Conservation (phyloP, 768 basidiomycete genomes). For the Agrocybe praecox region DNA sequence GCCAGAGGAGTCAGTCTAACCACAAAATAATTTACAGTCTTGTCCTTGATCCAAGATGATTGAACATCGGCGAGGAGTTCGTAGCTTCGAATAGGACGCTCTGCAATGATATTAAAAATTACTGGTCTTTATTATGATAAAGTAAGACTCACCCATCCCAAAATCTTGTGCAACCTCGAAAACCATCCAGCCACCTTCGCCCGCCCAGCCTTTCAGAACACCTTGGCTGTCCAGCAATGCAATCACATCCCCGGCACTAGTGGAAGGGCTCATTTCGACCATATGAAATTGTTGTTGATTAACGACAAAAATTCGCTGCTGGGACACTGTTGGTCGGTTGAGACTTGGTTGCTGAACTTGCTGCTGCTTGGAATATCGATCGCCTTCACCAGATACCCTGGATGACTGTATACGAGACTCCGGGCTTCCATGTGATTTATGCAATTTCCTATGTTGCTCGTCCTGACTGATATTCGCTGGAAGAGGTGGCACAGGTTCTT, state of each 20-base stretch:
- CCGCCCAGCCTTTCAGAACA: conserved; percentile 59
- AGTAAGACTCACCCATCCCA: conserved; percentile 75
- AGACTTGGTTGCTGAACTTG: conserved; percentile 3
- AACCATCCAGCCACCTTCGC: conserved; percentile 81
- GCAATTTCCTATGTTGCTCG: conserved; percentile 20
- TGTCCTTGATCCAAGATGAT: conserved; percentile 87
- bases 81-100: conserved; percentile 87
- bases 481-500: conserved; percentile 24
- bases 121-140: not conserved
- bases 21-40: conserved; percentile 78
- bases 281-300: conserved; percentile 76
- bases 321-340: conserved; percentile 32
- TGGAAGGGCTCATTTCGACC: conserved; percentile 68
- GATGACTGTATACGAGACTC: conserved; percentile 14
- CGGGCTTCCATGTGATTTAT: conserved; percentile 10
- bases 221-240: conserved; percentile 66
- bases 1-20: conserved; percentile 75
- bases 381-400: conserved; percentile 30
- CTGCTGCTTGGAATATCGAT: conserved; percentile 18
- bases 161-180: conserved; percentile 91
- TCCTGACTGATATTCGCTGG: conserved; percentile 16
- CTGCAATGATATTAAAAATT: conserved; percentile 39
- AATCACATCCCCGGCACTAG: conserved; percentile 75
- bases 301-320: conserved; percentile 78
- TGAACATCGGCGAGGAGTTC: conserved; percentile 82